These are phyloP conservation scores for Pseudogymnoascus sp. DNA, from an alignment of 2,329 filamentous ascomycete genomes.

Conservation along the genomic window DNA sequence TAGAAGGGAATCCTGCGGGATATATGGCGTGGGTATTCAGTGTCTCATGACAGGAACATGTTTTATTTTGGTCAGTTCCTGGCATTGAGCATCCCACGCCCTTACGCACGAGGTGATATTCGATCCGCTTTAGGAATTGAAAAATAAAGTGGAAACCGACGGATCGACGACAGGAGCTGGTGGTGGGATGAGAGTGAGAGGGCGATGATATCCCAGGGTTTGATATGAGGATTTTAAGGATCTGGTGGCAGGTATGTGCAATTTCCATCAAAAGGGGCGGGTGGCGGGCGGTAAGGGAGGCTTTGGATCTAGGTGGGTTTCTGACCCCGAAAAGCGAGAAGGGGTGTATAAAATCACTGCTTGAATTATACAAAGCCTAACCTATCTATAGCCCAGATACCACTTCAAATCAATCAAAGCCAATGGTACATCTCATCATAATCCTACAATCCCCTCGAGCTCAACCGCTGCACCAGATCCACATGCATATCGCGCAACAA, in stretches of 20 bases:
- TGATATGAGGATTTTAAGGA: too few relatives aligned
- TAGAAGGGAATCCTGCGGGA: background rate
- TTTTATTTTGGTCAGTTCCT: background rate
- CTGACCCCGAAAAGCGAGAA: background rate
- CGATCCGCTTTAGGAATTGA: too few relatives aligned
- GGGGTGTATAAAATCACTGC: background rate
- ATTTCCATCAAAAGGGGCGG: too few relatives aligned
- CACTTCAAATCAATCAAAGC: background rate
- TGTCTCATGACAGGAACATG: background rate
- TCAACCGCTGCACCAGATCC: background rate
- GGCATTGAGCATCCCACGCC: background rate
- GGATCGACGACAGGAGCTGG: too few relatives aligned
- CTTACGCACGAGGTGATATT: too few relatives aligned
- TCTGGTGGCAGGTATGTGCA: too few relatives aligned
- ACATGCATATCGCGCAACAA: background rate
- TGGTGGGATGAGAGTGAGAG: too few relatives aligned
- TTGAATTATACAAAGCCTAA: background rate
- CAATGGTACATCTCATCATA: background rate
- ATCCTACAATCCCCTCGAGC: background rate
- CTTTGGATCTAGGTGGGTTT: background rate
- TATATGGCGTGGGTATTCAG: background rate
- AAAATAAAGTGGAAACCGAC: too few relatives aligned
- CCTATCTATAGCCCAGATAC: background rate
- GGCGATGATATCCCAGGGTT: too few relatives aligned
- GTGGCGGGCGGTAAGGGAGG: too few relatives aligned